These are phyloP conservation scores for Penicillium alfredii DNA, from an alignment of 495 filamentous ascomycete species.

Conservation along the genomic window DNA sequence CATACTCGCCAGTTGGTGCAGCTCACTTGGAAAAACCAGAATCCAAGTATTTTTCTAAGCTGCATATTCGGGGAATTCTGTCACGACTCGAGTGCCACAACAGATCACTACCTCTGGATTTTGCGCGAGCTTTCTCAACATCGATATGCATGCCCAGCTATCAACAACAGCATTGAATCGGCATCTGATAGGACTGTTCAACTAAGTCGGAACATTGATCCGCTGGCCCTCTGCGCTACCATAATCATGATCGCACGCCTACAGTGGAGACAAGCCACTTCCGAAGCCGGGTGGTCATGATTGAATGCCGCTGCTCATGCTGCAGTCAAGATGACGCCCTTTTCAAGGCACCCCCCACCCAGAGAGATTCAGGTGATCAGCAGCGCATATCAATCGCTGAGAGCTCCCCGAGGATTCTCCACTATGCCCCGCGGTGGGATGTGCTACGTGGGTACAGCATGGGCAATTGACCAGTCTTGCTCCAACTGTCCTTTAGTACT, in stretches of 20 bases:
- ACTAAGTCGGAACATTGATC: background rate
- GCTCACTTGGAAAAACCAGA: too few species aligned
- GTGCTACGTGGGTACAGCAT: constrained; percentile 11
- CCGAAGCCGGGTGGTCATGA: constrained; percentile 4
- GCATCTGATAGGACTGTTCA: too few species aligned
- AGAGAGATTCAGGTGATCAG: constrained; percentile 7
- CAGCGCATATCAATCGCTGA: constrained; percentile 7
- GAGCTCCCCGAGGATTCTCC: constrained; percentile 18
- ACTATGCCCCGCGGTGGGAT: constrained; percentile 24
- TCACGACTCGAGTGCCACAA: too few species aligned
- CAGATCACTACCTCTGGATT: too few species aligned
- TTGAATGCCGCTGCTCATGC: constrained; percentile 1
- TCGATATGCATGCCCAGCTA: too few species aligned
- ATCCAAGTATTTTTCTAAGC: too few species aligned
- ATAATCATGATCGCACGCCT: constrained; percentile 1
- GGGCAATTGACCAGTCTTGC: constrained; percentile 10
- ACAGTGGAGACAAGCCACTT: constrained; percentile 17
- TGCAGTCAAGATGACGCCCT: constrained; percentile 6
- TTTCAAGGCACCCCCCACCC: constrained; percentile 1
- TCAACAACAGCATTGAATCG: too few species aligned
- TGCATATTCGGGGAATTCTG: too few species aligned
- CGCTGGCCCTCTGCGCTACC: constrained; percentile 6
- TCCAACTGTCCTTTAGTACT: too few species aligned
- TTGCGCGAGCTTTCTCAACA: too few species aligned
- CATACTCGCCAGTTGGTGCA: background rate